Conservation (phyloP, 257 asterid genomes). For the Vinca minor region DNA sequence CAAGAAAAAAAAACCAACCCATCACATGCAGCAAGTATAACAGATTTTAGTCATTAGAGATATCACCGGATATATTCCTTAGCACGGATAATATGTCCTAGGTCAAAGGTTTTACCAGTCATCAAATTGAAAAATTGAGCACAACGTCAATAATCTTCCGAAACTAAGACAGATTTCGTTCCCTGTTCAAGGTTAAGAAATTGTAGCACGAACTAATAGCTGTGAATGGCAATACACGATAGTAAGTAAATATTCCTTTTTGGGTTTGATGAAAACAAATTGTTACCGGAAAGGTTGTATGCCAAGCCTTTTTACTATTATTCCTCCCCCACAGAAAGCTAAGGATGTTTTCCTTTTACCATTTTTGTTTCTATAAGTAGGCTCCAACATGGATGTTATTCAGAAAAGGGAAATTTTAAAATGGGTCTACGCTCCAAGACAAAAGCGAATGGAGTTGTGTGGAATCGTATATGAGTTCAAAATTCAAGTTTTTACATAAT, state of each 20-base stretch:
- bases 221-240: neutral
- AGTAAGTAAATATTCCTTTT: neutral
- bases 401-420: neutral
- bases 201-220: neutral
- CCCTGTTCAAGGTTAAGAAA: neutral
- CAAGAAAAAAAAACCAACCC: neutral
- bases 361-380: neutral
- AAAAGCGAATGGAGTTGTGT: neutral
- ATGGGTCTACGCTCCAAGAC: neutral
- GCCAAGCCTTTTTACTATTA: too few species aligned
- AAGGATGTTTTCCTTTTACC: neutral
- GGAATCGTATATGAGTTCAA: neutral
- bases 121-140: neutral
- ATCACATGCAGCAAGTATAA: neutral
- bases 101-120: constrained; percentile 1
- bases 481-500: neutral
- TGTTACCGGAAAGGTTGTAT: neutral
- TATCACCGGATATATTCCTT: neutral
- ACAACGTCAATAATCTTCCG: too few species aligned
- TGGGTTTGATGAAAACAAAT: neutral
- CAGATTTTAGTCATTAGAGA: neutral
- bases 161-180: neutral
- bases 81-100: neutral
- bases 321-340: neutral
- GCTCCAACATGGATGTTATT: neutral